Base-by-base conservation (phyloP, 306 rosid species). In the Cicer yamashitae region DNA sequence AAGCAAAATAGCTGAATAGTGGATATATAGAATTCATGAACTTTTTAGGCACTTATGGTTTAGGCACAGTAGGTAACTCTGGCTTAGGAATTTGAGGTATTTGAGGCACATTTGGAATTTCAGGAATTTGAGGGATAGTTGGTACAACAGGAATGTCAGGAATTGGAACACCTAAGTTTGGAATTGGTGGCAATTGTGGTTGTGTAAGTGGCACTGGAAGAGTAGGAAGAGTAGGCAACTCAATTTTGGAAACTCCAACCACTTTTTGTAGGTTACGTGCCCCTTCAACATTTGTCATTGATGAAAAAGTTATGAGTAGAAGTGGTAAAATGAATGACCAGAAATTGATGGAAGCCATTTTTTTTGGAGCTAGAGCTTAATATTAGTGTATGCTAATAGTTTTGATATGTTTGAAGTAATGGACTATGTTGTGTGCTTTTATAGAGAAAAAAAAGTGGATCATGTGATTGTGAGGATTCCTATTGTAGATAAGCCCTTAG, bases 261-360 rank as follows among this genome's bases (percentile, higher is more conserved):
- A 80, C 43, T 17, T 41, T 43, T 38, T 39, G 50, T 18, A 80
- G 84, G 52, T n/a, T 8, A 22, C 92, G 85, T 60, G 86, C 87
- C 13, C 74, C 88, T 3, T 80, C 79, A 47, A 78, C 78, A 8
- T 44, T 64, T 44, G 25, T 77, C 74, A 88, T 44, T 70, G 77
- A 30, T 37, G 80, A 65, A 38, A 81, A 45, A 1, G 79, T 74
- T 11, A 82, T 22, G 8, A 86, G 66, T 53, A 88, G 2, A 43
- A 85, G 30, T 25, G 78, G 44, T 47, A 86, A 14, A 64, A 84
- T 17, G 30, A 75, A 63, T 56, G 75, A 20, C 65, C 63, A 57
- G 18, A 80, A 73, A 58, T 50, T 56, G 50, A 17, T 63, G 59
- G 73, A 70, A 45, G 78, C 84, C 88, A 88, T 88, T 59, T 34